Conservation (phyloP, 805 yeast genomes). For the Cyberlindnera saturnus region DNA sequence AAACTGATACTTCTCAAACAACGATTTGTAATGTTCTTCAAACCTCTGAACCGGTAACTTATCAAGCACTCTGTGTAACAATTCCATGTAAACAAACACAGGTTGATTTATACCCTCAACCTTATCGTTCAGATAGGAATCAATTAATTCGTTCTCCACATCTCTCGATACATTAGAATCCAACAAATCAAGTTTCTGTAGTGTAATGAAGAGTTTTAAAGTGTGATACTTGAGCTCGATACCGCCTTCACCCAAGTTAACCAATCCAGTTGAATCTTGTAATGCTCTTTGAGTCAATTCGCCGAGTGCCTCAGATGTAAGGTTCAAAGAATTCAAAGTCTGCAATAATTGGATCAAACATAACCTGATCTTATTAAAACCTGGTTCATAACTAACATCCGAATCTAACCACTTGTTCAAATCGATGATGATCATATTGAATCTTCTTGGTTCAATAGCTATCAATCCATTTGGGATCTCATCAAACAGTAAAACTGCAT, state of each 20-base stretch:
- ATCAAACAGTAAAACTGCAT: constrained; percentile 29
- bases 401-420: constrained; percentile 55
- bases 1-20: constrained; percentile 29
- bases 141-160: constrained; percentile 33
- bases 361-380: constrained; percentile 45
- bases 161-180: constrained; percentile 32
- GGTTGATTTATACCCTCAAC: constrained; percentile 25
- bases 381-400: constrained; percentile 52
- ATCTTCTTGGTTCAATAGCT: constrained; percentile 28
- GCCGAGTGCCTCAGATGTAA: constrained; percentile 28
- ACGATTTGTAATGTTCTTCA: constrained; percentile 26
- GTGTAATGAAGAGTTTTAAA: constrained; percentile 34
- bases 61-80: constrained; percentile 28
- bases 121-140: constrained; percentile 30
- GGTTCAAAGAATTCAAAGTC: constrained; percentile 30
- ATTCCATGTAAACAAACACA: constrained; percentile 29
- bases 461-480: constrained; percentile 24
- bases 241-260: constrained; percentile 30
- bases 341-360: constrained; percentile 33
- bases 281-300: constrained; percentile 33
- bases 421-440: constrained; percentile 52
- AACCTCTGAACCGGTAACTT: constrained; percentile 28
- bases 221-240: constrained; percentile 42
- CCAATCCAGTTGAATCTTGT: constrained; percentile 39
- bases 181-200: constrained; percentile 22